Evolutionary conservation across 129 eudicot genomes (phyloP), one percentile per base, ranked within the genome.

Genomic region (Silybum marianum): DNA sequence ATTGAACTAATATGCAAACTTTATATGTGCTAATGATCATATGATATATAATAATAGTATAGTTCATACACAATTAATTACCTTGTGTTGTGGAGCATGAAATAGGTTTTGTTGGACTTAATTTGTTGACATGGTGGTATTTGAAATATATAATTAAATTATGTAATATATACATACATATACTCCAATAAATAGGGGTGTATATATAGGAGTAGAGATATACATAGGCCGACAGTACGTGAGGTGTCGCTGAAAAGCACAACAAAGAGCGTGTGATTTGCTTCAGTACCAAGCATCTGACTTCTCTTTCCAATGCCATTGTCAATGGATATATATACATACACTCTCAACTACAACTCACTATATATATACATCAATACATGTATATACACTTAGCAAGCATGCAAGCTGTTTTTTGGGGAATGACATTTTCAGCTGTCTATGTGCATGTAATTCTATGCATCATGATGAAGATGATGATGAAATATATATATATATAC

Each of bases 271-370:
- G 86, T 44, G 85, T 66, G 73, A 38, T 71, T 71, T 68, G 83
- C 82, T 88, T 85, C 82, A 77, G 83, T 85, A 44, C 80, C 80
- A 83, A 83, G 89, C 78, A 88, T 85, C 88, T 86, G 74, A 84
- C 85, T 69, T 48, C 48, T 36, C 32, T 58, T 63, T 54, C 76
- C 71, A 28, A 71, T 30, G 44, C 30, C 60, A 28, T 77, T 44
- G 69, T 32, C 82, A 81, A 65, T 65, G 79, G 84, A 63, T 65
- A 72, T 63, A 38, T 63, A 63, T 65, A 72, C 40, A 38, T 63
- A 40, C 69, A 51, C 24, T 18, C 67, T 40, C 84, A 81, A 73
- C 74, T 63, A 80, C 84, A 80, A 80, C 84, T 39, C 78, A 24
- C 13, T n/a, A n/a, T n/a, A 67, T 39, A 42, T 10, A 11, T 42